Percentiles rank a stretch among this genome's conserved stretches.
phyloP scores from a whole-genome alignment of 768 basidiomycete genomes.

The Mycena olivaceomarginata region DNA sequence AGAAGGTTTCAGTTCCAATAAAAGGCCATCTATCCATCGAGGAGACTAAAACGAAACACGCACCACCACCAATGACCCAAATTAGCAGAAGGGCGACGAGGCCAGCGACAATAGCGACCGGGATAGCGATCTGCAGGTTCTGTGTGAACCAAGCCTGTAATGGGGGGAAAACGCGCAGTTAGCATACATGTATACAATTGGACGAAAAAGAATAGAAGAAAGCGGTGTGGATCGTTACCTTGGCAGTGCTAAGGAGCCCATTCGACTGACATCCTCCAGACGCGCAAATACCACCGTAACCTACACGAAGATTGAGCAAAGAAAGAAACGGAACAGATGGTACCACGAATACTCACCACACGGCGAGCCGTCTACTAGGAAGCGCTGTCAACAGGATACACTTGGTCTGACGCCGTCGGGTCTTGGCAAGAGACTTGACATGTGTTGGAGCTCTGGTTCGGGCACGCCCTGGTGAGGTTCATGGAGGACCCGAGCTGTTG shows the following conservation, averaged over 20 bases:
- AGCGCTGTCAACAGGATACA: constrained; percentile 84
- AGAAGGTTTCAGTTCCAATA: neutral
- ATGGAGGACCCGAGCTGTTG: constrained; percentile 82
- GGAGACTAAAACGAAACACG: constrained; percentile 34
- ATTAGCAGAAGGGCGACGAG: constrained; percentile 77
- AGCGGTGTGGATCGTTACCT: constrained; percentile 60
- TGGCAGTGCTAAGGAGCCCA: constrained; percentile 74
- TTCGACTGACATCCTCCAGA: constrained; percentile 79
- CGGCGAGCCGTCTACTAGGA: constrained; percentile 88
- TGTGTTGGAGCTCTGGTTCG: constrained; percentile 74
- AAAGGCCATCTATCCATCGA: neutral
- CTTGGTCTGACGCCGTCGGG: constrained; percentile 73
- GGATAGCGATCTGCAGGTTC: constrained; percentile 88
- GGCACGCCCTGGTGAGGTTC: constrained; percentile 80
- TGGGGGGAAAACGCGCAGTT: constrained; percentile 28
- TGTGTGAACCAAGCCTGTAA: constrained; percentile 81
- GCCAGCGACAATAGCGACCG: constrained; percentile 84
- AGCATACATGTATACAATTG: neutral
- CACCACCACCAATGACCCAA: constrained; percentile 67
- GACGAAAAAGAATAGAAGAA: neutral
- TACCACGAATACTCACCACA: constrained; percentile 74
- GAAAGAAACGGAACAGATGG: constrained; percentile 26
- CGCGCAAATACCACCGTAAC: constrained; percentile 83
- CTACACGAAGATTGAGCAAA: constrained; percentile 55
- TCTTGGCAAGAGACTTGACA: constrained; percentile 91